These are phyloP conservation scores for Termitomyces sp. DNA, from an alignment of 768 basidiomycete genomes.

Conservation along the genomic window DNA sequence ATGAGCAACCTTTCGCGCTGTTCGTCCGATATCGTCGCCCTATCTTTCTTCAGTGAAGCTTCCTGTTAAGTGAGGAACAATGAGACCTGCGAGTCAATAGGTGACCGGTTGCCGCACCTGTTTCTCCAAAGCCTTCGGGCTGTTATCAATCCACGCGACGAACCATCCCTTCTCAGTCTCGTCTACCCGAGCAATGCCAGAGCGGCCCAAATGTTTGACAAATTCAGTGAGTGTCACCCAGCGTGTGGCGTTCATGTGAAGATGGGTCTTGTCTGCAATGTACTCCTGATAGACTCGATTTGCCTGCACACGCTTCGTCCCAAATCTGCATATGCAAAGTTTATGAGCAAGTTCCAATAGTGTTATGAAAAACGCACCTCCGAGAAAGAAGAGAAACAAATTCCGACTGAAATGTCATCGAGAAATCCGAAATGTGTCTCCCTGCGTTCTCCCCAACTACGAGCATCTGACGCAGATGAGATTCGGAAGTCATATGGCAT, in stretches of 20 bases:
- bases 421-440: conserved; percentile 89
- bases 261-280: conserved; percentile 88
- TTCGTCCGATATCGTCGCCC: conserved; percentile 89
- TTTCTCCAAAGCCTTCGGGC: conserved; percentile 91
- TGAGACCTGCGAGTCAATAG: conserved; percentile 3
- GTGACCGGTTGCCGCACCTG: conserved; percentile 48
- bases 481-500: conserved; percentile 85
- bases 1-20: conserved; percentile 89
- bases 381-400: conserved; percentile 90
- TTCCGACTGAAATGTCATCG: conserved; percentile 82
- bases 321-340: conserved; percentile 51
- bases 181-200: conserved; percentile 88
- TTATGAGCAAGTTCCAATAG: background rate
- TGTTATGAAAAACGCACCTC: conserved; percentile 44
- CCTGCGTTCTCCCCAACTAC: conserved; percentile 95
- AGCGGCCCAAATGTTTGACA: conserved; percentile 81
- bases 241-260: conserved; percentile 98
- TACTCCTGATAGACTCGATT: conserved; percentile 98
- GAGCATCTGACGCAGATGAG: conserved; percentile 90
- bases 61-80: conserved; percentile 44
- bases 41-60: conserved; percentile 88
- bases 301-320: conserved; percentile 91
- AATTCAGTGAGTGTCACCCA: conserved; percentile 99
- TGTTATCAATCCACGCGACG: conserved; percentile 95
- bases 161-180: conserved; percentile 99